Evolutionary conservation across 2,329 filamentous ascomycete species (phyloP).

Genomic region (Trichoderma sp.): DNA sequence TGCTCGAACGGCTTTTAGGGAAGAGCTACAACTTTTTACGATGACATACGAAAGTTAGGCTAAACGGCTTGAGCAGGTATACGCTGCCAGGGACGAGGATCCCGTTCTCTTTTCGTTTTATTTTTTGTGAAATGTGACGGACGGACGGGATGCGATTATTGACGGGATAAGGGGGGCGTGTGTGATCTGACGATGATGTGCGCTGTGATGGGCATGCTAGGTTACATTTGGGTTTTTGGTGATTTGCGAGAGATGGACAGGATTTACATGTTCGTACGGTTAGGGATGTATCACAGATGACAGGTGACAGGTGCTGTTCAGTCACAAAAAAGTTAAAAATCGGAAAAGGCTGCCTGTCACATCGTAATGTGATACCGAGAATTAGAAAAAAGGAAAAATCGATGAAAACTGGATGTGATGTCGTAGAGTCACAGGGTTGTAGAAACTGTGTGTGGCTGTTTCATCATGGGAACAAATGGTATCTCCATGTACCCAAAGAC

Average conservation of each 20-base stretch:
- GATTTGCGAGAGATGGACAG: background rate
- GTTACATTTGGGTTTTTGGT: background rate
- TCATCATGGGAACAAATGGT: background rate
- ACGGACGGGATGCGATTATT: background rate
- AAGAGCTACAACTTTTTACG: background rate
- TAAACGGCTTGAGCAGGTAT: background rate
- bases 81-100: background rate
- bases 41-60: background rate
- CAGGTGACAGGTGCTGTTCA: background rate
- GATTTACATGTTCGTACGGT: background rate
- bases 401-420: background rate
- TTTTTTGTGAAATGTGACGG: background rate
- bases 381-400: background rate
- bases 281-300: background rate
- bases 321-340: background rate
- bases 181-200: background rate
- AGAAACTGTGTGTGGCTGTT: background rate
- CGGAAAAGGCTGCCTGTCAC: too few relatives aligned
- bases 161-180: background rate
- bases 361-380: too few relatives aligned
- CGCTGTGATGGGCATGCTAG: background rate
- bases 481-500: background rate
- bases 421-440: background rate
- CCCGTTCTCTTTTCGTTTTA: too few relatives aligned
- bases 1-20: background rate